phyloP scores from a whole-genome alignment of 768 basidiomycete genomes.

The Leccinum longicurvipes region DNA sequence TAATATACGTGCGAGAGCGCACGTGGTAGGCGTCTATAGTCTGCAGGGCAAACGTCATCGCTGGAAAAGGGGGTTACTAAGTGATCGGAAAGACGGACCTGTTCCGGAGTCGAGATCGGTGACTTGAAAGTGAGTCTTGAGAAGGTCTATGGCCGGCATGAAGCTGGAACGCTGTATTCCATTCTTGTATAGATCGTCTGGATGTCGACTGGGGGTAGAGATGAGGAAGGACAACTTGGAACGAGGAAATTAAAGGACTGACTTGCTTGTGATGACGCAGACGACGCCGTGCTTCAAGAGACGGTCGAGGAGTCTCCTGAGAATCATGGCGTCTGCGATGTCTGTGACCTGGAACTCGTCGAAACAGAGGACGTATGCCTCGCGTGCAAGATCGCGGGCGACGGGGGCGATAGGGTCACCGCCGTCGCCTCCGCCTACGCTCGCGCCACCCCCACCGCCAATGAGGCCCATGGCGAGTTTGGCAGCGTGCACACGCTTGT shows the following conservation, averaged over 20 bases:
- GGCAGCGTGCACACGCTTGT: constrained; percentile 84
- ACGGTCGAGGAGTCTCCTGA: constrained; percentile 84
- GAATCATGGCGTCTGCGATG: constrained; percentile 98
- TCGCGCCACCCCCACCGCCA: constrained; percentile 34
- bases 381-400: constrained; percentile 79
- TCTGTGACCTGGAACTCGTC: constrained; percentile 99
- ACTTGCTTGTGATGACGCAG: constrained; percentile 98
- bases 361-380: constrained; percentile 87
- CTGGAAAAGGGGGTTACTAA: neutral
- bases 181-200: constrained; percentile 97
- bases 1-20: constrained; percentile 95
- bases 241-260: constrained; percentile 25
- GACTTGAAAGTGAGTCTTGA: constrained; percentile 83
- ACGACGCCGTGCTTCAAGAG: constrained; percentile 87
- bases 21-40: constrained; percentile 92
- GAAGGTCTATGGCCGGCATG: constrained; percentile 88
- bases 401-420: constrained; percentile 87
- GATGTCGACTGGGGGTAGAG: constrained; percentile 70
- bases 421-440: constrained; percentile 25
- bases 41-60: constrained; percentile 37
- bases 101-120: constrained; percentile 95
- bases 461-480: constrained; percentile 67
- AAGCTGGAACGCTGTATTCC: constrained; percentile 96
- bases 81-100: constrained; percentile 43
- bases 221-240: neutral